Evolutionary conservation across 306 rosid genomes (phyloP).

Genomic region (Parietaria judaica): DNA sequence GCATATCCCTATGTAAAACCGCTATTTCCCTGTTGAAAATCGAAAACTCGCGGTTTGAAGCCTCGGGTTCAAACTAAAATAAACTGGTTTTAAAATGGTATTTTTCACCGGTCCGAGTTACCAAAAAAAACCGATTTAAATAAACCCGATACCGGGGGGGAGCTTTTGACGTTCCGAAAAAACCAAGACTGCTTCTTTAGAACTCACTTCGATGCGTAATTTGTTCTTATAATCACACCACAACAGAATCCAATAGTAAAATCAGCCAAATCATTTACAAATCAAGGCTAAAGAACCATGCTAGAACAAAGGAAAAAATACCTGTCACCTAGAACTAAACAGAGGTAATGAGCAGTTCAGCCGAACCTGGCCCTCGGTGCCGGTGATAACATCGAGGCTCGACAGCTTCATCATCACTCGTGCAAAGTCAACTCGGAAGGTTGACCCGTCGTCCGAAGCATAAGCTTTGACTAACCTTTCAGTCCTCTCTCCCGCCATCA

Average conservation of each 20-base stretch:
- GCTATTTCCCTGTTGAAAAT: too few species aligned
- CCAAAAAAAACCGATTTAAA: too few species aligned
- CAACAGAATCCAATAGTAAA: not conserved
- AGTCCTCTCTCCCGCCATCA: slow-evolving; percentile 57
- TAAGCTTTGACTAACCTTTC: slow-evolving; percentile 55
- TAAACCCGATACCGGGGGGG: too few species aligned
- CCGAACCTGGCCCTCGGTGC: slow-evolving; percentile 32
- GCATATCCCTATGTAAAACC: too few species aligned
- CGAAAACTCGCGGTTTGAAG: too few species aligned
- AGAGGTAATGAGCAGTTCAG: slow-evolving; percentile 24
- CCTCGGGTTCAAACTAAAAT: too few species aligned
- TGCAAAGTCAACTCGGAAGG: slow-evolving; percentile 70
- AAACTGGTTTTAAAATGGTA: too few species aligned
- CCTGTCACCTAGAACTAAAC: slow-evolving; percentile 1
- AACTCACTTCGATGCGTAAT: too few species aligned
- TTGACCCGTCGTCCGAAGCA: slow-evolving; percentile 69
- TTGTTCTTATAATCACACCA: not conserved
- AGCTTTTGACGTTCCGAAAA: too few species aligned
- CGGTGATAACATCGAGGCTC: slow-evolving; percentile 29
- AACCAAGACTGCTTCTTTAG: too few species aligned
- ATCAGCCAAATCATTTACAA: not conserved
- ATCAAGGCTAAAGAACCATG: not conserved
- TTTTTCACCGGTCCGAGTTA: too few species aligned
- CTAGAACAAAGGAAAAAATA: not conserved
- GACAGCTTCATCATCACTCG: slow-evolving; percentile 69